phyloP scores from a whole-genome alignment of 352 stramenopile species.

The Phytopythium chamaehyphon region DNA sequence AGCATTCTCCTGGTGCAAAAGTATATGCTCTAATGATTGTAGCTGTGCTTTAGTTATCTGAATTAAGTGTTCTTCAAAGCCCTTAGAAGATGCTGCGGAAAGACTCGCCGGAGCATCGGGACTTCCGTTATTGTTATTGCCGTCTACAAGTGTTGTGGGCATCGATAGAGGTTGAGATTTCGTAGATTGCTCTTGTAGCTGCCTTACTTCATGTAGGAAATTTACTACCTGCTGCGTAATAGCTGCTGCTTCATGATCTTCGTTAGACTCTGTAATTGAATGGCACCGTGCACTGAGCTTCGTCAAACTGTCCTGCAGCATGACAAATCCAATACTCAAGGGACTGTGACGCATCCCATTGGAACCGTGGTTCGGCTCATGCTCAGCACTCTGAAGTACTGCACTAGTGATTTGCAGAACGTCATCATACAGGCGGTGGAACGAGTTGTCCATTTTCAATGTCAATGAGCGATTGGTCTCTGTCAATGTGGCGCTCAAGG shows the following conservation, averaged over 20 bases:
- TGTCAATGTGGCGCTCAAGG: conserved; percentile 19
- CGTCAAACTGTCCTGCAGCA: conserved; percentile 33
- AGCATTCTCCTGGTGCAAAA: conserved; percentile 21
- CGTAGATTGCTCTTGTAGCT: conserved; percentile 46
- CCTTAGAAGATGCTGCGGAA: conserved; percentile 2
- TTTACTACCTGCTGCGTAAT: conserved; percentile 27
- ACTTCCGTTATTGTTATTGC: conserved; percentile 8
- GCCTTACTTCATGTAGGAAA: conserved; percentile 44
- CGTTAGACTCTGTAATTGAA: conserved; percentile 9
- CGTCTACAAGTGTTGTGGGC: not conserved
- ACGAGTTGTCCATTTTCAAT: conserved; percentile 20
- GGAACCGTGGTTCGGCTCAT: conserved; percentile 7
- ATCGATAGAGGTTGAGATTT: conserved; percentile 14
- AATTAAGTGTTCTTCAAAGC: conserved; percentile 35
- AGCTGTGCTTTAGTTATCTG: conserved; percentile 19
- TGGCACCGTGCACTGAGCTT: conserved; percentile 30
- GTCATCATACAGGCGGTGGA: conserved; percentile 44
- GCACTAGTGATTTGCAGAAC: conserved; percentile 44
- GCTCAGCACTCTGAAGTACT: conserved; percentile 39
- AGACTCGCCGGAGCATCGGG: not conserved
- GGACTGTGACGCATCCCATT: conserved; percentile 3
- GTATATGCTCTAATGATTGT: not conserved
- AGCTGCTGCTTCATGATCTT: conserved; percentile 13
- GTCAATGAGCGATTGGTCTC: conserved; percentile 14
- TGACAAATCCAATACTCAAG: conserved; percentile 32